These are phyloP conservation scores for Paxillus involutus DNA, from an alignment of 768 basidiomycete genomes.

Conservation along the genomic window DNA sequence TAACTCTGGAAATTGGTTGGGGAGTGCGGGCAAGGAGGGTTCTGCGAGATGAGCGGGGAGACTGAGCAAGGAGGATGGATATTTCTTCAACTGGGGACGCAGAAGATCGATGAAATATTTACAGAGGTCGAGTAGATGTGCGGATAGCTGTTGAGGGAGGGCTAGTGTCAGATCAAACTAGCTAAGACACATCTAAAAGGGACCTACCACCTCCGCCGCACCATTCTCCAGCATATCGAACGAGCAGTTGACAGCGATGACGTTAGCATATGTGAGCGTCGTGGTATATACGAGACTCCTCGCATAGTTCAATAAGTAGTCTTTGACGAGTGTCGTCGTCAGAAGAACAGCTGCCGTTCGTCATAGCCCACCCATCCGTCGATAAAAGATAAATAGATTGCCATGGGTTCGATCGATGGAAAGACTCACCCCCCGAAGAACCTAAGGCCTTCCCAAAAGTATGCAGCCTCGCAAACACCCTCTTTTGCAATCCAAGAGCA, in stretches of 20 bases:
- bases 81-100: conserved; percentile 27
- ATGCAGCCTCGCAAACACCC: conserved; percentile 76
- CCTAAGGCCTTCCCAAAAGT: conserved; percentile 95
- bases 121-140: conserved; percentile 21
- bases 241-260: conserved; percentile 73
- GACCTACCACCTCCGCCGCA: conserved; percentile 50
- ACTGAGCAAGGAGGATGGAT: conserved; percentile 24
- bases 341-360: conserved; percentile 68
- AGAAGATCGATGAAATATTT: conserved; percentile 35
- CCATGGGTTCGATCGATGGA: neutral
- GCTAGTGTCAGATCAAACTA: conserved; percentile 25
- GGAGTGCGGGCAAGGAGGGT: neutral
- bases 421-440: conserved; percentile 74
- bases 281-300: conserved; percentile 92
- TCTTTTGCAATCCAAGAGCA: conserved; percentile 64
- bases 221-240: conserved; percentile 78
- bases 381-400: neutral
- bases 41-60: conserved; percentile 23
- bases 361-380: neutral
- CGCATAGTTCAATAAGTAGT: conserved; percentile 91
- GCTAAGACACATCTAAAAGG: neutral
- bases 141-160: conserved; percentile 28
- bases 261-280: conserved; percentile 70
- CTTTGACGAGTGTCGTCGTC: conserved; percentile 66
- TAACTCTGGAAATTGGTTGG: neutral